Evolutionary conservation across 805 yeast species (phyloP), one percentile per base, ranked within the genome.

Genomic region (Lachancea kluyveri): DNA sequence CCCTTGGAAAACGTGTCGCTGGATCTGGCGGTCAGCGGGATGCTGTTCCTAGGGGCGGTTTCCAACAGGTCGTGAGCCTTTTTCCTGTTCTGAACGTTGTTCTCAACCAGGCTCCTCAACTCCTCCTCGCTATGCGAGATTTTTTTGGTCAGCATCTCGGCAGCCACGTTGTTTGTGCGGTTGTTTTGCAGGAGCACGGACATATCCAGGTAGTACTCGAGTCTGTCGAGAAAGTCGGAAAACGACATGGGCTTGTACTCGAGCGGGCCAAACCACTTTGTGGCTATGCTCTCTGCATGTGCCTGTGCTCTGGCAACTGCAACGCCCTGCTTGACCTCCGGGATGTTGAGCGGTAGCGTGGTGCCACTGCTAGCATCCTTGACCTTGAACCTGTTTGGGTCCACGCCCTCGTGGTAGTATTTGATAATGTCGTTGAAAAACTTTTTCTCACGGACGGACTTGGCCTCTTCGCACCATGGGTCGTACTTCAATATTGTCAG

Each of bases 391-490:
- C 52, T 54, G 1, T 54, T 48, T 6, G 61, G 54, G 33, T 58
- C 61, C n/a, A 57, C 44, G 4, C 56, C 60, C 29, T 56, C 59
- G 35, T 57, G 55, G 37, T 55, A 58, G 26, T 42, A 58, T 24
- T 46, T 42, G 9, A 52, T 40, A 7, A 57, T 53, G 35, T 58
- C 60, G 35, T 57, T 57, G 35, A 52, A 58, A 24, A 58, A 53
- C 30, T 54, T 50, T 36, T 65, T 51, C 12, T 57, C 58, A 22
- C 85, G 68, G 20, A 74, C 79, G 11, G 50, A 46, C 27, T 54
- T 64, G 3, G 86, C 83, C 46, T 80, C 86, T 19, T 75, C 84
- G 16, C 57, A 65, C 88, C 88, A 80, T 7, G 88, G 88, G 48
- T 80, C 88, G 38, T 62, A 64, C 24, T 64, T 64, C 9, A 65